Percentiles rank a stretch among this genome's conserved stretches.
These are phyloP conservation scores for Kluyveromyces wickerhamii DNA, from an alignment of 805 yeast species.

Conservation along the genomic window DNA sequence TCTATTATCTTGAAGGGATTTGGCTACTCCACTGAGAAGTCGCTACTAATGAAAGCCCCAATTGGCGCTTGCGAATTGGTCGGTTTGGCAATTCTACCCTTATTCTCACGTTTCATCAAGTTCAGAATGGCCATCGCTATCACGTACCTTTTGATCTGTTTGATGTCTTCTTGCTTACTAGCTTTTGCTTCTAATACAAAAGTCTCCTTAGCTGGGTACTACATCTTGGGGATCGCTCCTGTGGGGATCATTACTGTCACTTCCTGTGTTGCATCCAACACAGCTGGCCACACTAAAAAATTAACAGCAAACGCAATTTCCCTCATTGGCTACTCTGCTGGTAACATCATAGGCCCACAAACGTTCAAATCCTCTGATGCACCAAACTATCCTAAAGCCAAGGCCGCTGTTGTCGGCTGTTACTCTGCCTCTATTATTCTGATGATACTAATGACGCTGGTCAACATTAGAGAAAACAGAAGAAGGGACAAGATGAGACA, in stretches of 20 bases:
- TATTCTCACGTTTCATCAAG: conserved; percentile 25
- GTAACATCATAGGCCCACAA: conserved; percentile 69
- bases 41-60: conserved; percentile 40
- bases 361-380: conserved; percentile 50
- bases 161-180: conserved; percentile 35
- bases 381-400: conserved; percentile 53
- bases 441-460: conserved; percentile 23
- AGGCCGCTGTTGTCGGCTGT: conserved; percentile 43
- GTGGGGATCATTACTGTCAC: conserved; percentile 30
- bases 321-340: conserved; percentile 58
- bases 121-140: conserved; percentile 8
- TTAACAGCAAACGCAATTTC: conserved; percentile 49
- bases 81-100: conserved; percentile 25
- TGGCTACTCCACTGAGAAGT: conserved; percentile 33
- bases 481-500: conserved; percentile 33
- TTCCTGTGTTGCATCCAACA: conserved; percentile 37
- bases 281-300: conserved; percentile 72
- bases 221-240: conserved; percentile 28
- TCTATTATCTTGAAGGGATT: conserved; percentile 37
- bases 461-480: conserved; percentile 34
- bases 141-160: conserved; percentile 1
- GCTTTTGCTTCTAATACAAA: conserved; percentile 33
- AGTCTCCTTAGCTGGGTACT: conserved; percentile 35
- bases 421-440: conserved; percentile 35
- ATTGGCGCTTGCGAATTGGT: conserved; percentile 39